These are phyloP conservation scores for Isabelozyma pseudorhagii DNA, from an alignment of 805 yeast genomes.

Conservation along the genomic window DNA sequence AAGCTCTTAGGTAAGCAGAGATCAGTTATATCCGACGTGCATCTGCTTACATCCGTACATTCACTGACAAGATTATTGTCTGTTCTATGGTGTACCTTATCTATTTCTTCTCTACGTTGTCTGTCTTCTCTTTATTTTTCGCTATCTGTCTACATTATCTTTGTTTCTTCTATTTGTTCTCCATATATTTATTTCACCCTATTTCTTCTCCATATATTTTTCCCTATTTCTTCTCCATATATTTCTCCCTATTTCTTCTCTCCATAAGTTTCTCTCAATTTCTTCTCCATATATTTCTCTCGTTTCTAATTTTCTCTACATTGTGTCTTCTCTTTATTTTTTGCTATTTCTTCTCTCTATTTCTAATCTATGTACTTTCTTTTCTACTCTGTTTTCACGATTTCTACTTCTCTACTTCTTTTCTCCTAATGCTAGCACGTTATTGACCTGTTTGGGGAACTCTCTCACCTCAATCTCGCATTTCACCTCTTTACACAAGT, in stretches of 20 bases:
- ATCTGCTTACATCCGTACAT: too few relatives aligned
- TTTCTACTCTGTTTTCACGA: background rate
- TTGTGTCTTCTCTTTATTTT: background rate
- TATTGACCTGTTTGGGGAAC: conserved; percentile 48
- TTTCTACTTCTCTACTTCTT: background rate
- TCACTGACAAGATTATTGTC: too few relatives aligned
- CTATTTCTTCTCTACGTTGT: too few relatives aligned
- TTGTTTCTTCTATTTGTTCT: too few relatives aligned
- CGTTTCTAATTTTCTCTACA: too few relatives aligned
- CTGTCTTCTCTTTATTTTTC: too few relatives aligned
- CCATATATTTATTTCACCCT: background rate
- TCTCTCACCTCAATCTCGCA: conserved; percentile 84
- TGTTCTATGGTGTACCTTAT: too few relatives aligned
- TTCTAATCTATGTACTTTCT: too few relatives aligned
- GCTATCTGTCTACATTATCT: too few relatives aligned
- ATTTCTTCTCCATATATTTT: background rate
- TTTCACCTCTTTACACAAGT: conserved; percentile 73
- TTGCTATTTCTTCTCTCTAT: background rate
- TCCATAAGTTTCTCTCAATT: background rate
- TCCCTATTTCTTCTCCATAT: conserved; percentile 17
- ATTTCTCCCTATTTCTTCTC: background rate
- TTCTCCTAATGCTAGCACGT: conserved; percentile 4
- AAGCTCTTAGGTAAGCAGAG: background rate
- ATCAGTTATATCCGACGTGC: too few relatives aligned
- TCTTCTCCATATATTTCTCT: background rate